Base-by-base conservation (phyloP, 768 basidiomycete genomes). In the Collybia sordida region DNA sequence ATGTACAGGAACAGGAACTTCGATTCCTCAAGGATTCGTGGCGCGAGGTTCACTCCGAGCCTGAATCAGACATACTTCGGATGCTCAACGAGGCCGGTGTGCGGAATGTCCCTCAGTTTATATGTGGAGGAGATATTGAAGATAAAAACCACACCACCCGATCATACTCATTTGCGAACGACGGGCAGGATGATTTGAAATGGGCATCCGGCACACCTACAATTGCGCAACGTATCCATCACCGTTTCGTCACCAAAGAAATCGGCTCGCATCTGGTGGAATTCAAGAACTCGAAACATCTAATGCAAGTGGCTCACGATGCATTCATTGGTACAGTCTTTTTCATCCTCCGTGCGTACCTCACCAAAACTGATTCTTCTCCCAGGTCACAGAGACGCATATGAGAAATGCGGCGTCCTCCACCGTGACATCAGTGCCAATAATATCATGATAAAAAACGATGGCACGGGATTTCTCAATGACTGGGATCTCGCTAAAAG, bases 1-100 rank as follows among this genome's bases (percentile, higher is more conserved):
- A 59, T 4, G 23, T 36, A 3, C 34, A 35, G 12, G 41, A 23
- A 2, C 28, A 44, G 1, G 14, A 34, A 21, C 36, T 59, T 6
- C 50, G 59, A 3, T 64, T 61, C 21, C 28, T 67, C 22, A 67
- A 67, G 51, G 65, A 67, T 37, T 52, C 28, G 12, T 67, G 65
- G 66, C 42, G 66, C 3, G n/a, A 23, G 11, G 8, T 18, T 15
- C 9, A 18, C 7, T 37, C 50, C 18, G 42, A 44, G 22, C 37
- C 44, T 4, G 65, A 66, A 52, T 45, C 47, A 4, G 57, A 58
- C 17, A 57, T 55, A 5, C 53, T 63, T 8, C 15, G 42, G 22
- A 19, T 15, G 6, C 50, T 65, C 2, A 47, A 56, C 34, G 18
- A 49, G 3, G 15, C n/a, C 9, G 28, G 43, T 3, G 52, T 65